A percentile compares a stretch with the other conserved stretches of the same genome.
Evolutionary conservation across 2,329 filamentous ascomycete genomes (phyloP).

Genomic region (Exophiala mesophila): DNA sequence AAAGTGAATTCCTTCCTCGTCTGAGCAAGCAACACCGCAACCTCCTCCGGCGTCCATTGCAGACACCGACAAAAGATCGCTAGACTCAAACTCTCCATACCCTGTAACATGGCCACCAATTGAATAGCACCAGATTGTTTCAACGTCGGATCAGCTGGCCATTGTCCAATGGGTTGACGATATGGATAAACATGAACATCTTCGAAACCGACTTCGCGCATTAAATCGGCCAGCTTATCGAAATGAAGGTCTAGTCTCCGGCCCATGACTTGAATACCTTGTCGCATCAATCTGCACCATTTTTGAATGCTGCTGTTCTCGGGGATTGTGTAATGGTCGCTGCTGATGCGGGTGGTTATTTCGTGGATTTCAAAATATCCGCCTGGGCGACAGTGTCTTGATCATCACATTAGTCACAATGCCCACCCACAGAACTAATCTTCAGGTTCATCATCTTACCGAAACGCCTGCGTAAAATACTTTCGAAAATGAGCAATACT

Average conservation of each 20-base stretch:
- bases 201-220: slow-evolving; percentile 28
- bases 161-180: slow-evolving; percentile 29
- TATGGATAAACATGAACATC: slow-evolving; percentile 22
- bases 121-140: slow-evolving; percentile 26
- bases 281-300: slow-evolving; percentile 15
- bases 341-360: slow-evolving; percentile 25
- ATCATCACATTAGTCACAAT: slow-evolving; percentile 29
- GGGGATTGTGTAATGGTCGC: slow-evolving; percentile 27
- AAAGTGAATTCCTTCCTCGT: slow-evolving; percentile 23
- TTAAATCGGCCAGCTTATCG: slow-evolving; percentile 8
- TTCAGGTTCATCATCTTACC: slow-evolving; percentile 29
- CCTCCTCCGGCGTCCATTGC: slow-evolving; percentile 24
- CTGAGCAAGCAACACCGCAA: slow-evolving; percentile 23
- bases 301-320: slow-evolving; percentile 15
- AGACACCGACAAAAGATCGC: slow-evolving; percentile 25
- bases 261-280: slow-evolving; percentile 46
- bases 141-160: slow-evolving; percentile 29
- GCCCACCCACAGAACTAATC: too few species aligned
- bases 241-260: slow-evolving; percentile 34
- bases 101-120: slow-evolving; percentile 21
- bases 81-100: slow-evolving; percentile 24
- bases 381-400: slow-evolving; percentile 27
- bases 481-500: slow-evolving; percentile 6
- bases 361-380: slow-evolving; percentile 41
- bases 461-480: slow-evolving; percentile 9